Evolutionary conservation across 2,329 filamentous ascomycete genomes (phyloP).

Genomic region (Aureobasidium sp.): DNA sequence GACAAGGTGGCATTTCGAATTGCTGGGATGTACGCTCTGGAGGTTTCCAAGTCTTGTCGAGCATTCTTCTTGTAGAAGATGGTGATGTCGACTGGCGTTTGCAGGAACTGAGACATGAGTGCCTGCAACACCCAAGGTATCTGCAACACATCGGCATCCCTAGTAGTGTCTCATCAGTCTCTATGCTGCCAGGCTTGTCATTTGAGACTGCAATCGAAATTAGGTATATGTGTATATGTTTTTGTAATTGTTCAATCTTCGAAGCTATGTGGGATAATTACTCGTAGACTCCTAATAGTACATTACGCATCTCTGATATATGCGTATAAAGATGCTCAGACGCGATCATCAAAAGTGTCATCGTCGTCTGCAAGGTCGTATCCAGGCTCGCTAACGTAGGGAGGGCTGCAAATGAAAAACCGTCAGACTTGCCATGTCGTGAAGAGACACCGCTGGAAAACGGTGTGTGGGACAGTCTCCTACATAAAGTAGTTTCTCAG

Average conservation of each 20-base stretch:
- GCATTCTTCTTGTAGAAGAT: not conserved
- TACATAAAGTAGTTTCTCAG: slow-evolving; percentile 48
- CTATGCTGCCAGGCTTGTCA: not conserved
- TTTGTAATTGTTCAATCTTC: not conserved
- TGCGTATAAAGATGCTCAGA: too few relatives aligned
- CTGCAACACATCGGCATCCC: not conserved
- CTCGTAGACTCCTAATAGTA: not conserved
- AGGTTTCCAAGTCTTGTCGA: not conserved
- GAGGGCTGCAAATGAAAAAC: slow-evolving; percentile 21
- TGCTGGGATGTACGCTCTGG: not conserved
- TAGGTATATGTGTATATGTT: not conserved
- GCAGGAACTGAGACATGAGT: not conserved
- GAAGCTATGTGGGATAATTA: not conserved
- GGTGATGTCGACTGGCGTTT: not conserved
- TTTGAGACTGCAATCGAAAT: not conserved
- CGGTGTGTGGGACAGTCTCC: slow-evolving; percentile 19
- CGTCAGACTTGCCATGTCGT: not conserved
- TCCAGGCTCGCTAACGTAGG: slow-evolving; percentile 24
- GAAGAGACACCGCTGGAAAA: not conserved
- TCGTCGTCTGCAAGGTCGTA: slow-evolving; percentile 24
- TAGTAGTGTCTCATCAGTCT: not conserved
- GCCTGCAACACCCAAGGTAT: not conserved
- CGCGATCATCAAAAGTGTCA: slow-evolving; percentile 22
- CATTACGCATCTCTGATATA: too few relatives aligned
- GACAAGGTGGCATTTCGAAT: not conserved